Evolutionary conservation across 345 rosid species (phyloP).

Genomic region (Eutrema heterophyllum): DNA sequence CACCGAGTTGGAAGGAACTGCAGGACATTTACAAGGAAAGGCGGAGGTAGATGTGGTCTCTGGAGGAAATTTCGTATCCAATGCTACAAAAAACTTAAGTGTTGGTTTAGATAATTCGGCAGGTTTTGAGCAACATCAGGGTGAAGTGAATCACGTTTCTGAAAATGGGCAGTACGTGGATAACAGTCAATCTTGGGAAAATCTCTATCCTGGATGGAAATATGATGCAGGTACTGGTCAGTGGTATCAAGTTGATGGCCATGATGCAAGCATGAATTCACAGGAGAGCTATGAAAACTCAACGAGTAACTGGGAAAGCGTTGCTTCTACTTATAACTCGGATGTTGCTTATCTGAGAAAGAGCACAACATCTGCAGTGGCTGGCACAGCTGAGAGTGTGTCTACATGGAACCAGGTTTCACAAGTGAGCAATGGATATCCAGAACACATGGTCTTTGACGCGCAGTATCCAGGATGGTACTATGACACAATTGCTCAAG

Average conservation of each 20-base stretch:
- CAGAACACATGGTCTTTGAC: constrained; percentile 87
- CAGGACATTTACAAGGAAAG: constrained; percentile 38
- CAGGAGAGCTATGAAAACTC: constrained; percentile 36
- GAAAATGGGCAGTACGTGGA: constrained; percentile 46
- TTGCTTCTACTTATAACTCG: constrained; percentile 40
- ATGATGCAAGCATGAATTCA: constrained; percentile 23
- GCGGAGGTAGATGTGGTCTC: constrained; percentile 28
- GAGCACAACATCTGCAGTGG: constrained; percentile 48
- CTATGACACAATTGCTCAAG: constrained; percentile 62
- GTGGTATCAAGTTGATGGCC: constrained; percentile 74
- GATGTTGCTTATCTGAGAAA: constrained; percentile 59
- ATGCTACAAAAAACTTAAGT: constrained; percentile 21
- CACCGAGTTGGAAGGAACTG: constrained; percentile 40
- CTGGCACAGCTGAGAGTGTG: constrained; percentile 48
- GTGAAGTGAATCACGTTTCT: constrained; percentile 21
- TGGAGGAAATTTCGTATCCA: constrained; percentile 20
- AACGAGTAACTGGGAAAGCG: constrained; percentile 41
- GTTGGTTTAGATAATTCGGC: constrained; percentile 34
- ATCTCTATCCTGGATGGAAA: constrained; percentile 89
- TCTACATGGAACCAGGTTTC: constrained; percentile 68
- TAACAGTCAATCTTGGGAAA: constrained; percentile 68
- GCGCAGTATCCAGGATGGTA: constrained; percentile 96
- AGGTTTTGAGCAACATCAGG: constrained; percentile 18
- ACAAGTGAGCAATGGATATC: constrained; percentile 64
- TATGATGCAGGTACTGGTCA: constrained; percentile 65